These are phyloP conservation scores for Gyromitra esculenta DNA, from an alignment of 2,329 filamentous ascomycete genomes.

Conservation along the genomic window DNA sequence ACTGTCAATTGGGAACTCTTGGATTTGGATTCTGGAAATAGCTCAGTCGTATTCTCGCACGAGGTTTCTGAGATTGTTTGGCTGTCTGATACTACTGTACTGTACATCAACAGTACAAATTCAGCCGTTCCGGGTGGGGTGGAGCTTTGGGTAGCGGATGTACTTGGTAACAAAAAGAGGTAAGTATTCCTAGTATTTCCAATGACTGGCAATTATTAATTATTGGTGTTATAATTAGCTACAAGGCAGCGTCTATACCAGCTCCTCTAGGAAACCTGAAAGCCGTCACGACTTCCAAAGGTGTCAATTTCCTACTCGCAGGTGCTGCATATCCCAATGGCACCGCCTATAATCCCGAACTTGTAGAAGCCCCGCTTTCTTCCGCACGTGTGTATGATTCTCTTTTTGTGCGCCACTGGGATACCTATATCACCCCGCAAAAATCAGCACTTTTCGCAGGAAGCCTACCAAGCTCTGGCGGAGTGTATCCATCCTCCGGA, in stretches of 20 bases:
- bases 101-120: conserved; percentile 67
- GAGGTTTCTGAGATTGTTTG: conserved; percentile 77
- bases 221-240: conserved; percentile 58
- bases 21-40: conserved; percentile 73
- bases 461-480: conserved; percentile 63
- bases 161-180: conserved; percentile 55
- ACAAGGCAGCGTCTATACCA: conserved; percentile 63
- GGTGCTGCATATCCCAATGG: conserved; percentile 75
- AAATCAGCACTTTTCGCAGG: conserved; percentile 79
- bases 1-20: conserved; percentile 73
- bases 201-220: conserved; percentile 55
- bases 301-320: conserved; percentile 68
- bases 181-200: conserved; percentile 41
- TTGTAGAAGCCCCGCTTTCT: conserved; percentile 69
- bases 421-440: conserved; percentile 74
- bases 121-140: conserved; percentile 61
- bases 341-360: conserved; percentile 72
- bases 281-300: conserved; percentile 61
- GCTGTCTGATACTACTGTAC: conserved; percentile 72
- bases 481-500: conserved; percentile 57
- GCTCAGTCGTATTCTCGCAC: conserved; percentile 70
- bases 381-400: conserved; percentile 76
- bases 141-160: conserved; percentile 53
- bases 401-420: conserved; percentile 85
- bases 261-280: conserved; percentile 69